Conservation (phyloP, 2,329 filamentous ascomycete species). For the Pseudopyricularia cyperi region DNA sequence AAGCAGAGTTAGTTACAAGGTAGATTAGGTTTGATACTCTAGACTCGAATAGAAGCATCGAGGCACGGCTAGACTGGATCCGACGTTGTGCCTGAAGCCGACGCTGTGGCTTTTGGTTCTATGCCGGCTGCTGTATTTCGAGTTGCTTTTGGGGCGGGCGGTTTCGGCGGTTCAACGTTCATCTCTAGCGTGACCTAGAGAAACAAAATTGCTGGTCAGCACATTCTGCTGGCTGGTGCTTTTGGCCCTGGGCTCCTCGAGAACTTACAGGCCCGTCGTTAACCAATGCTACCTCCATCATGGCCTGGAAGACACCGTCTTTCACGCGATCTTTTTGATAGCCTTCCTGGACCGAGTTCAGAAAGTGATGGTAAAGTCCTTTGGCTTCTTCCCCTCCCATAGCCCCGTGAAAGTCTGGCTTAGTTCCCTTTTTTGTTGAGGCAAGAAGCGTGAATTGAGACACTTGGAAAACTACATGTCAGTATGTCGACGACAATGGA, state of each 20-base stretch:
- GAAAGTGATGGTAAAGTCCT: slow-evolving; percentile 73
- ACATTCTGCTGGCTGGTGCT: neutral
- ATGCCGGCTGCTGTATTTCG: neutral
- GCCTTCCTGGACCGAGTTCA: slow-evolving; percentile 57
- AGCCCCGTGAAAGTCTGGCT: slow-evolving; percentile 88
- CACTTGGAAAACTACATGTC: slow-evolving; percentile 36
- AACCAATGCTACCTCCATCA: slow-evolving; percentile 93
- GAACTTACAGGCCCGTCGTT: slow-evolving; percentile 62
- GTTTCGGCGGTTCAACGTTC: slow-evolving; percentile 9
- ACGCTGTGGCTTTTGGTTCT: neutral
- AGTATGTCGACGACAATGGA: neutral
- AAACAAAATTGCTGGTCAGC: slow-evolving; percentile 4
- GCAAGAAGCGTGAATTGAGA: slow-evolving; percentile 94
- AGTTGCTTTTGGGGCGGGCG: slow-evolving; percentile 5
- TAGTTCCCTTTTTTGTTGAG: slow-evolving; percentile 88
- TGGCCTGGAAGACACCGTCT: slow-evolving; percentile 93
- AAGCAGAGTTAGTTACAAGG: slow-evolving; percentile 34
- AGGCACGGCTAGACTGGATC: neutral
- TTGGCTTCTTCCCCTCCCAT: slow-evolving; percentile 67
- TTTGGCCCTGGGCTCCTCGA: neutral
- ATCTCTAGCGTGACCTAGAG: slow-evolving; percentile 25
- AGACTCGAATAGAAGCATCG: neutral
- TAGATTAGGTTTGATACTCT: neutral
- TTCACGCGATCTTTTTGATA: slow-evolving; percentile 70
- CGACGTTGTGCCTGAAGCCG: neutral